These are phyloP conservation scores for Hippophae gyantsensis DNA, from an alignment of 306 rosid genomes.

Conservation along the genomic window DNA sequence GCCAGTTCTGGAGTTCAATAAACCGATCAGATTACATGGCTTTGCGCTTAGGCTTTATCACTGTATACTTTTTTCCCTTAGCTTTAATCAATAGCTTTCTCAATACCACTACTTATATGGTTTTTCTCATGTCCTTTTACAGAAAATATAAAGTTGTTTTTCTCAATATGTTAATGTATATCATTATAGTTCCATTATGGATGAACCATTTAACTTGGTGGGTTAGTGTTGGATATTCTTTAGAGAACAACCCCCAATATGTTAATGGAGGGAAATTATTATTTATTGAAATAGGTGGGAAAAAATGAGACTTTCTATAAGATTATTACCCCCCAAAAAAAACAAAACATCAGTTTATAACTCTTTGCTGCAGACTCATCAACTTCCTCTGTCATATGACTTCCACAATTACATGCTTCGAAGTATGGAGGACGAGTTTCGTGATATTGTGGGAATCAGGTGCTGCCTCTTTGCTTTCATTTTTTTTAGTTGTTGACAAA, in stretches of 20 bases:
- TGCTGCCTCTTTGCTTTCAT: constrained; percentile 16
- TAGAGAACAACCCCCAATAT: too few relatives aligned
- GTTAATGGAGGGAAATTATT: too few relatives aligned
- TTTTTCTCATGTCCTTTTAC: too few relatives aligned
- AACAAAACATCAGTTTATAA: too few relatives aligned
- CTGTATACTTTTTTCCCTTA: constrained; percentile 33
- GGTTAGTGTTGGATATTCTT: too few relatives aligned
- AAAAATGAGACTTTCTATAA: too few relatives aligned
- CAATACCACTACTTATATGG: neutral
- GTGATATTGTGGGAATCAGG: constrained; percentile 85
- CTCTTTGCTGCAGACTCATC: constrained; percentile 46
- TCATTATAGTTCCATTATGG: too few relatives aligned
- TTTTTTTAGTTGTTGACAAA: neutral
- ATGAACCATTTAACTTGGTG: too few relatives aligned
- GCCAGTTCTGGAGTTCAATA: constrained; percentile 93
- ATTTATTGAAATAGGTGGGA: too few relatives aligned
- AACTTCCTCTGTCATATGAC: constrained; percentile 69
- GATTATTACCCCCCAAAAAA: too few relatives aligned
- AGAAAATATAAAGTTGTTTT: neutral
- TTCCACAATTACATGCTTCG: constrained; percentile 90
- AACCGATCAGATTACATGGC: constrained; percentile 79
- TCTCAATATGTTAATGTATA: too few relatives aligned
- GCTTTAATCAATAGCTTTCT: neutral
- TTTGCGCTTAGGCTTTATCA: constrained; percentile 77
- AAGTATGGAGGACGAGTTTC: constrained; percentile 94